Base-by-base conservation (phyloP, 345 rosid genomes). In the Lepidium africanum region DNA sequence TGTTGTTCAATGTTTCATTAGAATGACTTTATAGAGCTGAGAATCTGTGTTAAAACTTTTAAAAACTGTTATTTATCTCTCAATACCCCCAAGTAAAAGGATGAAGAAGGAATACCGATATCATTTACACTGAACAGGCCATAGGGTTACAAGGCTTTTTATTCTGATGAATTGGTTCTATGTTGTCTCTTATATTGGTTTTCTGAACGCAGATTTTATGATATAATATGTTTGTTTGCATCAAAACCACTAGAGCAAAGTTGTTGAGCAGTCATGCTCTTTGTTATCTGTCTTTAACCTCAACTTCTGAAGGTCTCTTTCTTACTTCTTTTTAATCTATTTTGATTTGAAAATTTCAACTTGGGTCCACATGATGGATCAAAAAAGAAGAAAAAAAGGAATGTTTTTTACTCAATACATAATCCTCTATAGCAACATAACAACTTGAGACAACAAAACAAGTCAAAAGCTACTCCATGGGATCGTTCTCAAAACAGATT, bases 1-100 rank as follows among this genome's bases (percentile, higher is more conserved):
- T 72, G 77, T 67, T 73, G 73, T 67, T 51, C 17, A 73, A 59
- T 73, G 56, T 66, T 73, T 67, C 47, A 52, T 42, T 59, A 73
- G 72, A 66, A 21, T 9, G 38, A 58, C 77, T 47, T 9, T 37
- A 37, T 14, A 71, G 63, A 52, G 12, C 35, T 52, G 75, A 47
- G 16, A 54, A 54, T 53, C 40, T 63, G 68, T 71, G 64, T 55
- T 17, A 64, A n/a, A 42, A 42, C 58, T 38, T 53, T 64, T 30
- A 0, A 42, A 48, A 33, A 12, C 41, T 65, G 59, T 39, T 72
- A 63, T 71, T 16, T 61, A 27, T 55, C 41, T 55, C 41, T 27
- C 63, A 16, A 21, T 61, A 52, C 69, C 46, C 16, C 41, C 32
- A 14, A 42, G 53, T 33, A 19, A 52, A 43, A 70, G 52, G 45